A percentile compares a stretch with the other conserved stretches of the same genome.
phyloP scores from a whole-genome alignment of 192 early-diverging fungal species.

The Entophlyctis luteolus region DNA sequence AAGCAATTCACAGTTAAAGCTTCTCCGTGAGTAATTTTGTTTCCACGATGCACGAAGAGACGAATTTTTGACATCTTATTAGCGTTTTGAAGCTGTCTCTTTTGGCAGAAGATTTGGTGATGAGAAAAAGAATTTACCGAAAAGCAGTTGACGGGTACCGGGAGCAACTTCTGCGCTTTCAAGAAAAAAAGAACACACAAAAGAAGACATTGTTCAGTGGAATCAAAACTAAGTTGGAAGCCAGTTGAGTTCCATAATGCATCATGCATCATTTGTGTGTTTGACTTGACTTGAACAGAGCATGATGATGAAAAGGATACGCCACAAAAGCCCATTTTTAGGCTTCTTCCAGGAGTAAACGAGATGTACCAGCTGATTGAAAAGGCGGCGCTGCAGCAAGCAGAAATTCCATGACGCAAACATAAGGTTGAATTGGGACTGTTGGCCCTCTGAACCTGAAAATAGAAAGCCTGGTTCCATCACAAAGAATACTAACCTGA shows the following conservation, averaged over 20 bases:
- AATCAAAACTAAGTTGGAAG: slow-evolving; percentile 16
- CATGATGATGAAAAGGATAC: slow-evolving; percentile 22
- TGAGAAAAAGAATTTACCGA: slow-evolving; percentile 34
- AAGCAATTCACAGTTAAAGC: slow-evolving; percentile 35
- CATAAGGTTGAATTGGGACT: no score
- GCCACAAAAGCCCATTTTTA: slow-evolving; percentile 44
- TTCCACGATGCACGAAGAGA: not conserved
- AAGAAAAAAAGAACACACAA: slow-evolving; percentile 11
- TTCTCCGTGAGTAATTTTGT: slow-evolving; percentile 28
- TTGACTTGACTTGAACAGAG: not conserved
- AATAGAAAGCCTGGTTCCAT: no score
- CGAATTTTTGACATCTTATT: not conserved
- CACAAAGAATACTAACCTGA: no score
- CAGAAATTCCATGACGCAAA: no score
- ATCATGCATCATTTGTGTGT: not conserved
- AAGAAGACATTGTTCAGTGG: slow-evolving; percentile 16
- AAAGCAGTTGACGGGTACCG: slow-evolving; percentile 18
- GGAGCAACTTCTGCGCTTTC: slow-evolving; percentile 29
- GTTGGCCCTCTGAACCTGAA: no score
- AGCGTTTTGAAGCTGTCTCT: slow-evolving; percentile 37
- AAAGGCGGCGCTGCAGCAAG: slow-evolving; percentile 37
- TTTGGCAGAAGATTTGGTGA: slow-evolving; percentile 40
- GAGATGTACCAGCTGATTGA: slow-evolving; percentile 47
- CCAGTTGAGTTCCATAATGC: slow-evolving; percentile 13
- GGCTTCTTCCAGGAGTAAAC: slow-evolving; percentile 37